Conservation (phyloP, 305 asterid species). For the Fraxinus xanthoxyloides region DNA sequence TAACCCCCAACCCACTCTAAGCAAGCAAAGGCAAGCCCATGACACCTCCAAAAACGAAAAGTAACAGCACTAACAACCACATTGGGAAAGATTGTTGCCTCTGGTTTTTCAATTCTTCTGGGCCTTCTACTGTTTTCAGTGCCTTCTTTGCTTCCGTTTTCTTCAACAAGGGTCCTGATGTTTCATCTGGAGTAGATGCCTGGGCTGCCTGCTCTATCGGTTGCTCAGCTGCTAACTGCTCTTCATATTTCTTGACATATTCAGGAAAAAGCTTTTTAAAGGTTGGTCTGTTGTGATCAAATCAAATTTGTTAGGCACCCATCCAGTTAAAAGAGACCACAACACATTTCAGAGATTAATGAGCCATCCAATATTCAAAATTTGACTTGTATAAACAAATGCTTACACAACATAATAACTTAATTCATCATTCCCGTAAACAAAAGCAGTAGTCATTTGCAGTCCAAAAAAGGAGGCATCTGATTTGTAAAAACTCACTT, state of each 20-base stretch:
- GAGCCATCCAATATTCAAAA: neutral
- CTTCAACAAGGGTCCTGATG: conserved; percentile 33
- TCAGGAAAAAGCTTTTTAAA: conserved; percentile 89
- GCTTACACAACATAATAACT: neutral
- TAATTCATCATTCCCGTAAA: neutral
- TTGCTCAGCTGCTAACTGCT: conserved; percentile 54
- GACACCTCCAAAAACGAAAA: conserved; percentile 61
- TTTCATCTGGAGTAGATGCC: conserved; percentile 30
- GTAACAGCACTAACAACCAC: conserved; percentile 64
- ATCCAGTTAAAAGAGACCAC: neutral
- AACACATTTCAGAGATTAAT: neutral
- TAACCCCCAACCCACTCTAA: conserved; percentile 31
- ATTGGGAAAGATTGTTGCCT: conserved; percentile 54
- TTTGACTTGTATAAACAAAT: no score
- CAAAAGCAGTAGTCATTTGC: neutral
- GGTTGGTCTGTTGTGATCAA: conserved; percentile 51
- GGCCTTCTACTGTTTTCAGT: conserved; percentile 34
- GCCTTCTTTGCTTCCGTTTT: conserved; percentile 44
- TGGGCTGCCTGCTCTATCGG: conserved; percentile 47
- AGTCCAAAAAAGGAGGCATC: conserved; percentile 11
- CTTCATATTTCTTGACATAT: conserved; percentile 78
- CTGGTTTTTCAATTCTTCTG: conserved; percentile 44
- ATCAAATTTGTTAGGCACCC: neutral
- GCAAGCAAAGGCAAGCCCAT: conserved; percentile 89
- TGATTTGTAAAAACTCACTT: conserved; percentile 46